Evolutionary conservation across 139 green algal genomes (phyloP), one percentile per base, ranked within the genome.

Genomic region (Chlamydomonas incerta): DNA sequence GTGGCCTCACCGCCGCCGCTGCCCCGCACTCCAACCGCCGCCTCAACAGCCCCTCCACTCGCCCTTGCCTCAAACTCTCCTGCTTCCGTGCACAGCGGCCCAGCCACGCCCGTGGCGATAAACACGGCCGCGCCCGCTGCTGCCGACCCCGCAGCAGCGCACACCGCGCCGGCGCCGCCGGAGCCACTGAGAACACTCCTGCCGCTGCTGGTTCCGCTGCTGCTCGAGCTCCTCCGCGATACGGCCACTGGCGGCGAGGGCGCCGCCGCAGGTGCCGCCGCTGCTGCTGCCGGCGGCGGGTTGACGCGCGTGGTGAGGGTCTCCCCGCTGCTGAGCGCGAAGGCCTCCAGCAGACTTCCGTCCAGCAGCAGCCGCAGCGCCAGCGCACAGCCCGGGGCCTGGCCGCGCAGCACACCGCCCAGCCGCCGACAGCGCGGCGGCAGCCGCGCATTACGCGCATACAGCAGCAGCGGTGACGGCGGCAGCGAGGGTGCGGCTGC

Each of bases 291-390:
- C 28, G 33, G 41, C 70, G 24, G 24, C 29, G 71, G 74, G 75
- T 83, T 73, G 60, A 71, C 58, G 11, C 76, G 29, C 2, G 76
- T 83, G 17, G 76, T 73, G 62, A 83, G 76, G 28, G 62, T 46
- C 76, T 83, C 63, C 1, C 76, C 76, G 41, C 63, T 74, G 76
- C 63, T 74, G 20, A 74, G 28, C 13, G 63, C 62, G 26, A 83
- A 83, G 29, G 65, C 37, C 76, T 83, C 76, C 41, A 83, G 17
- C 41, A 83, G 6, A 6, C 41, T 66, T 24, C 9, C 1, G 63
- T 83, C 76, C 76, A 83, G 37, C 33, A 83, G 76, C 76, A 83
- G 9, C 24, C 73, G 28, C 72, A 79, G 28, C 73, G 28, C 31
- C 74, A 60, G 74, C 1, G 29, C 20, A 0, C 1, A 13, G 2